Evolutionary conservation across 2,329 filamentous ascomycete genomes (phyloP), one percentile per base, ranked within the genome.

Genomic region (Cladophialophora chaetospira): DNA sequence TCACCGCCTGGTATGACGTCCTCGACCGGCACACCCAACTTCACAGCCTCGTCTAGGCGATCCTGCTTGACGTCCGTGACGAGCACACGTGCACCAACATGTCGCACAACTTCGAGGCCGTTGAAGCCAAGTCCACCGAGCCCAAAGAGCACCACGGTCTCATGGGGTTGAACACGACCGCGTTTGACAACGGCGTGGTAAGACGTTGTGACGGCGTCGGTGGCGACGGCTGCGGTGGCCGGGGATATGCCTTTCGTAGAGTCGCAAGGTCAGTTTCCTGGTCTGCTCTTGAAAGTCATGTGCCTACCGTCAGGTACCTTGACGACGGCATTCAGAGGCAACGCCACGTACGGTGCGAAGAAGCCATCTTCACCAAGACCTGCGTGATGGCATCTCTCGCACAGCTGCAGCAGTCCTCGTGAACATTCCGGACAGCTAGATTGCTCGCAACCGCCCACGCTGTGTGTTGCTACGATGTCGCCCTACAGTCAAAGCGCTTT

Each of bases 81-180:
- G 26, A 74, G 65, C 21, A 71, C 62, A 50, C 79, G 73, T 47
- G 78, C 81, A 46, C 80, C 73, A 33, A 81, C 73, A 60, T 80
- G 70, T 54, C 76, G 76, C 31, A 81, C 64, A 13, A 73, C 69
- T 55, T 75, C 72, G 8, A 76, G 57, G 0, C 69, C 75, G 56
- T 76, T 76, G 53, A 62, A 59, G 5, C 47, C 47, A 33, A 51
- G 47, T 21, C 47, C 47, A 23, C 47, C 47, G 13, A 51, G 33
- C 9, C 47, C 47, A 13, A 28, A 28, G 17, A 51, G 33, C 25
- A 51, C 9, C 19, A 51, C 35, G 23, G 47, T 51, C 6, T 51
- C 33, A 1, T 29, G 43, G 11, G 51, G 31, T 31, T 53, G 45
- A 23, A 60, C 57, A 21, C 50, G 21, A 11, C 38, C 57, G 13